phyloP scores from a whole-genome alignment of 805 yeast genomes.

The Ogataea kodamae region DNA sequence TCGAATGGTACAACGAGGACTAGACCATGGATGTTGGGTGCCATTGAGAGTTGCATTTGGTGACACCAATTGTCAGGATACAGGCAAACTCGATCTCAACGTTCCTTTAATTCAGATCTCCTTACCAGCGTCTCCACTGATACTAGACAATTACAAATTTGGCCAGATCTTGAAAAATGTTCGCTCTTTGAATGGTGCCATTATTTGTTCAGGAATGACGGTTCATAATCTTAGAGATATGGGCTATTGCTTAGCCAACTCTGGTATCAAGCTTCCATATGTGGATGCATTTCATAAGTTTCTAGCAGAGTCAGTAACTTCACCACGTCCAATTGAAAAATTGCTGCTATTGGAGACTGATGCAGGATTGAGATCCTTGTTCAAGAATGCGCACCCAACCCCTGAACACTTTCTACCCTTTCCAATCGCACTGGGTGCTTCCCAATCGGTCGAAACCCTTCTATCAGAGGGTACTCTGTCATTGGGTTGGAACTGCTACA shows the following conservation, averaged over 20 bases:
- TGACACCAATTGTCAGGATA: slow-evolving; percentile 32
- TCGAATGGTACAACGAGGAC: slow-evolving; percentile 51
- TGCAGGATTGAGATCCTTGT: slow-evolving; percentile 31
- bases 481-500: slow-evolving; percentile 71
- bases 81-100: slow-evolving; percentile 41
- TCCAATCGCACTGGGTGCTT: slow-evolving; percentile 57
- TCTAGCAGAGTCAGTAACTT: slow-evolving; percentile 31
- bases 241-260: slow-evolving; percentile 28
- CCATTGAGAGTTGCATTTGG: slow-evolving; percentile 72
- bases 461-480: slow-evolving; percentile 43
- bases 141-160: slow-evolving; percentile 44
- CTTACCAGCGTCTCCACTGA: slow-evolving; percentile 39
- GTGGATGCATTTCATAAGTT: slow-evolving; percentile 49
- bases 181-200: slow-evolving; percentile 48
- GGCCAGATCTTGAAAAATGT: slow-evolving; percentile 54
- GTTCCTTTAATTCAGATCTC: slow-evolving; percentile 52
- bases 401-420: slow-evolving; percentile 71
- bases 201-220: slow-evolving; percentile 73
- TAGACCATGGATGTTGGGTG: slow-evolving; percentile 85
- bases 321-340: slow-evolving; percentile 13
- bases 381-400: slow-evolving; percentile 63
- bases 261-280: slow-evolving; percentile 41
- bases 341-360: slow-evolving; percentile 19
- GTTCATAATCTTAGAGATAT: slow-evolving; percentile 70
- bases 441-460: slow-evolving; percentile 44